phyloP scores from a whole-genome alignment of 139 green algal genomes.

The Marvania coccoides region DNA sequence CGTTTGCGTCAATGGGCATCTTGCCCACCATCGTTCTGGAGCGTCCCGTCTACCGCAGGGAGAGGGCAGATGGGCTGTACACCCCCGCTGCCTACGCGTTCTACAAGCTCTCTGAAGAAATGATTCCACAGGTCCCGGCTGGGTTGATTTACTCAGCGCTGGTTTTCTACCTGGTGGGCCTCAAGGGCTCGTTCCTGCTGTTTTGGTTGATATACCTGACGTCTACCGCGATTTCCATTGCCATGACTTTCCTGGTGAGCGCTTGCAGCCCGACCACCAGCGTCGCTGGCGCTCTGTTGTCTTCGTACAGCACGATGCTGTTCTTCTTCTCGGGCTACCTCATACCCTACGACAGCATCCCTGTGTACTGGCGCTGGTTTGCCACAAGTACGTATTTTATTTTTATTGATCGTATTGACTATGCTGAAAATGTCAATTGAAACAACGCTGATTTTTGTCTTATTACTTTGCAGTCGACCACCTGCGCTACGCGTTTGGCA shows the following conservation, averaged over 20 bases:
- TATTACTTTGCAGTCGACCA: background rate
- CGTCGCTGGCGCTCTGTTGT: background rate
- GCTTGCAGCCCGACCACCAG: background rate
- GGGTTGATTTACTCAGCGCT: background rate
- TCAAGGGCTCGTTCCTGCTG: background rate
- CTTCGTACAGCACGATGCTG: background rate
- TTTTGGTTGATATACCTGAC: background rate
- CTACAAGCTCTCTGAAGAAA: background rate
- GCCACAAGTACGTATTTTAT: too few species aligned
- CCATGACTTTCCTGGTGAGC: background rate
- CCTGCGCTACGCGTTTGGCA: background rate
- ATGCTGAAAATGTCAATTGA: too few species aligned
- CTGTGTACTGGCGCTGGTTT: background rate
- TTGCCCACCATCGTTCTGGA: background rate
- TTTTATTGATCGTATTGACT: too few species aligned
- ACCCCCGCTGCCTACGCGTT: background rate
- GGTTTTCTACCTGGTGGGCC: background rate
- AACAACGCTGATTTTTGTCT: too few species aligned
- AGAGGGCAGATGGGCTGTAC: background rate
- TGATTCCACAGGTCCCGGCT: background rate
- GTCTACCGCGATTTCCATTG: background rate
- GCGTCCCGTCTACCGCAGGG: background rate
- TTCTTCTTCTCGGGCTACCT: background rate
- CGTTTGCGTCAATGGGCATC: background rate
- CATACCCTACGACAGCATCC: background rate